Base-by-base conservation (phyloP, 495 filamentous ascomycete species). In the Ascodesmis nigricans region DNA sequence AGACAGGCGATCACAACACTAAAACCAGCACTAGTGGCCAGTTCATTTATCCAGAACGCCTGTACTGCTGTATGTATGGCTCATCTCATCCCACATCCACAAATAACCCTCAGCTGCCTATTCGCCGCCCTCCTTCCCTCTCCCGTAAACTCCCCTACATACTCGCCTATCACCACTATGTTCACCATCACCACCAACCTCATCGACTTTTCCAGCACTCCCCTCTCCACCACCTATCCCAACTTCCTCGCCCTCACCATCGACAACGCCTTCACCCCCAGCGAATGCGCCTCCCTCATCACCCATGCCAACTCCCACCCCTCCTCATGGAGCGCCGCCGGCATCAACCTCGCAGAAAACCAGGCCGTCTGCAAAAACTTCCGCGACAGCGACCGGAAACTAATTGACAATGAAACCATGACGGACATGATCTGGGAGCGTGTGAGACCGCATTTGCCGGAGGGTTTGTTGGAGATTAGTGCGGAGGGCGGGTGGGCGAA, bases 331-430 rank as follows among this genome's bases (percentile, higher is more conserved):
- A 54, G 47, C 43, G 40, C 50, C 25, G 39, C 40, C 5, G 27
- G 43, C 25, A 52, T 38, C 29, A 50, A 41, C 8, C 46, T 46
- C 3, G 38, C 42, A 19, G 43, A 44, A n/a, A 11, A 5, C 28
- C 6, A 9, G 11, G 16, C 31, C 15, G 14, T 20, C 14, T 20
- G 6, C 31, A 10, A 21, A 18, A 19, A 33, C 30, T 52, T 53
- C 42, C 53, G 56, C 4, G 42, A 74, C 38, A 74, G 71, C 45
- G 62, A 64, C 9, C 63, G 69, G 0, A 73, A 78, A 29, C 65
- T 77, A 27, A 63, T 56, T 37, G 68, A 76, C 41, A 59, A 61
- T 3, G 40, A 33, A 0, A 62, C 63, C 0, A 34, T 71, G 0
- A 67, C 62, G 1, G 53, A 52, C 3, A 63, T 54, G 32, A 46